Percentiles rank a stretch among this genome's conserved stretches.
Conservation (phyloP, 495 filamentous ascomycete genomes). For the Aspergillus indologenus region DNA sequence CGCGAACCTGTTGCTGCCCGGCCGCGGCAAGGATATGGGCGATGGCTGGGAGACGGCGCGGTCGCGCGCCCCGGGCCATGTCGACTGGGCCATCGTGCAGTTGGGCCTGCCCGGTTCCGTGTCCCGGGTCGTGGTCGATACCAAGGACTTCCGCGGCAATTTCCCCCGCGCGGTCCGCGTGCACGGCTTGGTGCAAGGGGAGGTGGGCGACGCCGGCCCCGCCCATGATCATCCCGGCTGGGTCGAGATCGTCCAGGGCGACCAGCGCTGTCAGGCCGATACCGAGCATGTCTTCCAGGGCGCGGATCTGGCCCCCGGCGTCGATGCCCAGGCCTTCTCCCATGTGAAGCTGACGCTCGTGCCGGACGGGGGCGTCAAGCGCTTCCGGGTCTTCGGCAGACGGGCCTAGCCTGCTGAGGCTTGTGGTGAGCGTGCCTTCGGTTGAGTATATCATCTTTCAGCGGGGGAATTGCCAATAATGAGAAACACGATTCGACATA, state of each 20-base stretch:
- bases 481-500: too few species aligned
- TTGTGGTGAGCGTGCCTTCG: too few species aligned
- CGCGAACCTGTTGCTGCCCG: constrained; percentile 80
- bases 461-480: too few species aligned
- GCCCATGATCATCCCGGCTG: constrained; percentile 62
- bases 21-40: constrained; percentile 86
- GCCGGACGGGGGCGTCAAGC: constrained; percentile 88
- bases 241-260: constrained; percentile 62
- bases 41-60: constrained; percentile 94
- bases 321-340: constrained; percentile 57
- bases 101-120: constrained; percentile 71
- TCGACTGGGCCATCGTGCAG: constrained; percentile 81
- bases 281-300: constrained; percentile 71
- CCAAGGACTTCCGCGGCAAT: constrained; percentile 86
- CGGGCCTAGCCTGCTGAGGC: constrained; percentile 31
- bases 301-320: constrained; percentile 30
- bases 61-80: constrained; percentile 69
- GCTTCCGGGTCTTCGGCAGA: constrained; percentile 76
- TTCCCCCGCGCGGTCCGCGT: constrained; percentile 73
- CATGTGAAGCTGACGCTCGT: constrained; percentile 89
- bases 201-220: constrained; percentile 48
- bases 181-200: constrained; percentile 55
- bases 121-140: constrained; percentile 75
- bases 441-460: too few species aligned
- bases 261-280: constrained; percentile 70